These are phyloP conservation scores for Rosa hybrid DNA, from an alignment of 331 rosid species.

Conservation along the genomic window DNA sequence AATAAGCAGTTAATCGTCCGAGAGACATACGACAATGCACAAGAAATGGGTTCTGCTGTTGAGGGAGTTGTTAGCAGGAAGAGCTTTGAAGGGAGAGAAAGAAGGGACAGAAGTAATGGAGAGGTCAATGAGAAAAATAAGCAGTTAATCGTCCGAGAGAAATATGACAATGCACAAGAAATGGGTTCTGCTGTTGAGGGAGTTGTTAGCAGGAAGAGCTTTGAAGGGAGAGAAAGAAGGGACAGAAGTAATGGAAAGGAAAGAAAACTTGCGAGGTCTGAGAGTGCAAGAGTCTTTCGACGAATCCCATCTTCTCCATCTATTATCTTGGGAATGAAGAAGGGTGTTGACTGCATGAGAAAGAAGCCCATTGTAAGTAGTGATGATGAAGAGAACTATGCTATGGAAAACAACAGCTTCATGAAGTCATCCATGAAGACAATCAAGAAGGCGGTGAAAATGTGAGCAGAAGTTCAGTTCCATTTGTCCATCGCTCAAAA, in stretches of 20 bases:
- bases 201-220: slow-evolving; percentile 33
- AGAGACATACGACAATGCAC: slow-evolving; percentile 23
- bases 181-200: slow-evolving; percentile 35
- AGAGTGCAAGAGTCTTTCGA: slow-evolving; percentile 70
- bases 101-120: slow-evolving; percentile 41
- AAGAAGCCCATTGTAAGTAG: slow-evolving; percentile 60
- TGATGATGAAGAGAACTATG: slow-evolving; percentile 37
- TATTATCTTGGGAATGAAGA: slow-evolving; percentile 68
- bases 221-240: slow-evolving; percentile 52
- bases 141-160: not conserved
- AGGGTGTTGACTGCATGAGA: slow-evolving; percentile 68
- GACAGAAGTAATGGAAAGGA: slow-evolving; percentile 47
- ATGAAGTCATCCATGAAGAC: slow-evolving; percentile 60
- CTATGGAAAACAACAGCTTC: slow-evolving; percentile 43
- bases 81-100: slow-evolving; percentile 47
- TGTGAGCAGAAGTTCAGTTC: slow-evolving; percentile 30
- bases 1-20: slow-evolving; percentile 31
- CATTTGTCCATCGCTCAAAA: slow-evolving; percentile 1
- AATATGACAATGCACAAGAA: slow-evolving; percentile 19
- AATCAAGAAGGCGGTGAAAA: slow-evolving; percentile 65
- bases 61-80: slow-evolving; percentile 38
- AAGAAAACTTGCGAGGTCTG: slow-evolving; percentile 60
- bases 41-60: slow-evolving; percentile 31
- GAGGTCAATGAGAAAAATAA: slow-evolving; percentile 26
- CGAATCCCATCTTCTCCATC: slow-evolving; percentile 92